phyloP scores from a whole-genome alignment of 768 basidiomycete species.

The Lentinula detonsa region DNA sequence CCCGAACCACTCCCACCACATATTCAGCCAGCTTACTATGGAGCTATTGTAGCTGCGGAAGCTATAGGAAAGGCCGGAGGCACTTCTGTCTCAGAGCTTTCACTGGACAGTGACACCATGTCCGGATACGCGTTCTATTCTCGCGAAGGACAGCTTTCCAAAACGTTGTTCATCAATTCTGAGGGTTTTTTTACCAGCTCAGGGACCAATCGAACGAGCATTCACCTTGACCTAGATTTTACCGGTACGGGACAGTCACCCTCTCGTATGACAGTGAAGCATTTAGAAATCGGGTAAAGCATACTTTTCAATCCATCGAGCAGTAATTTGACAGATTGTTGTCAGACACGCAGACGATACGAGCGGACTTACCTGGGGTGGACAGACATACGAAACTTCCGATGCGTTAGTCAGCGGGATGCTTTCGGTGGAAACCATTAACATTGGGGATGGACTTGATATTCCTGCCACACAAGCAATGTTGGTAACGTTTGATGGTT shows the following conservation, averaged over 20 bases:
- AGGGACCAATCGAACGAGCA: constrained; percentile 25
- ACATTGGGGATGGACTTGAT: constrained; percentile 20
- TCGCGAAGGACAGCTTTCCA: constrained; percentile 25
- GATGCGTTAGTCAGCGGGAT: constrained; percentile 21
- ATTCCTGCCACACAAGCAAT: constrained; percentile 29
- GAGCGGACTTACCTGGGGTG: constrained; percentile 25
- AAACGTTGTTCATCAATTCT: constrained; percentile 56
- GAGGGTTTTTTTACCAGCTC: constrained; percentile 37
- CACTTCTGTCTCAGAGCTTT: constrained; percentile 40
- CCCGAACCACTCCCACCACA: constrained; percentile 47
- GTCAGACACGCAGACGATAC: constrained; percentile 43
- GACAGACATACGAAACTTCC: constrained; percentile 30
- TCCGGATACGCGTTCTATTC: constrained; percentile 64
- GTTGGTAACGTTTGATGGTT: constrained; percentile 9
- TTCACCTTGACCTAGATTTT: constrained; percentile 38
- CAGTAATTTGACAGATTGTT: constrained; percentile 3
- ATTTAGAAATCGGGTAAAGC: constrained; percentile 40
- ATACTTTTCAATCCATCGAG: background rate
- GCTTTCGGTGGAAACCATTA: constrained; percentile 10
- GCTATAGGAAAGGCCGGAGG: constrained; percentile 43
- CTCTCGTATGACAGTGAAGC: constrained; percentile 36
- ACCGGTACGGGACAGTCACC: constrained; percentile 18
- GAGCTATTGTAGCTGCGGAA: constrained; percentile 53
- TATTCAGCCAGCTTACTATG: constrained; percentile 63
- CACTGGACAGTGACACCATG: constrained; percentile 37